Conservation (phyloP, 1,139 yeast genomes). For the Zhuliangozyma parablackwelliae region DNA sequence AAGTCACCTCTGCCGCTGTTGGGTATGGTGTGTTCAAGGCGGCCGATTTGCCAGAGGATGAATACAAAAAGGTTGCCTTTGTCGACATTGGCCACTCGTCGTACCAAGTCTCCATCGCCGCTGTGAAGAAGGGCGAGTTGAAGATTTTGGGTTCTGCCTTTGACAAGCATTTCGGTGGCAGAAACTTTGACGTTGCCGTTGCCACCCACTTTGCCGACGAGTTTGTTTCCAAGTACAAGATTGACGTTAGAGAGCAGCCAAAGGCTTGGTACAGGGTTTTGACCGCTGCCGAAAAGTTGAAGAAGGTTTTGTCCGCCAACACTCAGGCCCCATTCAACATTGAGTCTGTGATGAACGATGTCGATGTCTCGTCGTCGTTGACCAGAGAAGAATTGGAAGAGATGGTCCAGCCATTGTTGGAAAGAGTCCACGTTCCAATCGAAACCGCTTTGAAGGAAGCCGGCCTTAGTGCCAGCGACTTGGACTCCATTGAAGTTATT, state of each 20-base stretch:
- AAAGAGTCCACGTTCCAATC: slow-evolving; percentile 71
- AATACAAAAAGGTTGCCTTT: slow-evolving; percentile 85
- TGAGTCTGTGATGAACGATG: slow-evolving; percentile 95
- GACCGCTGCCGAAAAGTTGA: slow-evolving; percentile 86
- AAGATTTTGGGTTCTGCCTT: slow-evolving; percentile 88
- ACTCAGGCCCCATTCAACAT: slow-evolving; percentile 90
- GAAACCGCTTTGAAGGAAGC: slow-evolving; percentile 81
- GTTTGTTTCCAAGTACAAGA: slow-evolving; percentile 87
- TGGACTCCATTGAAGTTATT: slow-evolving; percentile 88
- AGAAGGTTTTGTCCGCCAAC: slow-evolving; percentile 96
- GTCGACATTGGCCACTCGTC: slow-evolving; percentile 97
- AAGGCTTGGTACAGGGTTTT: slow-evolving; percentile 94
- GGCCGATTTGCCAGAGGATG: slow-evolving; percentile 89
- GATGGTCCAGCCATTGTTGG: slow-evolving; percentile 76
- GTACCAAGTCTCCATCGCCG: slow-evolving; percentile 84
- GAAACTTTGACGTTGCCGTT: slow-evolving; percentile 90
- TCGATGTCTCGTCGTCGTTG: slow-evolving; percentile 88
- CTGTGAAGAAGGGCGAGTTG: slow-evolving; percentile 94
- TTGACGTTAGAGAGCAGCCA: slow-evolving; percentile 84
- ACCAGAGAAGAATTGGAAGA: slow-evolving; percentile 92
- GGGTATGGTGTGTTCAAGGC: slow-evolving; percentile 98
- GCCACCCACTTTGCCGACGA: slow-evolving; percentile 93
- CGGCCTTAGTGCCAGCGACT: slow-evolving; percentile 62
- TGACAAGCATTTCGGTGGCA: slow-evolving; percentile 97
- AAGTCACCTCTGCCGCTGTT: slow-evolving; percentile 97